Evolutionary conservation across 805 yeast genomes (phyloP), one percentile per base, ranked within the genome.

Genomic region (Pichia exigua): DNA sequence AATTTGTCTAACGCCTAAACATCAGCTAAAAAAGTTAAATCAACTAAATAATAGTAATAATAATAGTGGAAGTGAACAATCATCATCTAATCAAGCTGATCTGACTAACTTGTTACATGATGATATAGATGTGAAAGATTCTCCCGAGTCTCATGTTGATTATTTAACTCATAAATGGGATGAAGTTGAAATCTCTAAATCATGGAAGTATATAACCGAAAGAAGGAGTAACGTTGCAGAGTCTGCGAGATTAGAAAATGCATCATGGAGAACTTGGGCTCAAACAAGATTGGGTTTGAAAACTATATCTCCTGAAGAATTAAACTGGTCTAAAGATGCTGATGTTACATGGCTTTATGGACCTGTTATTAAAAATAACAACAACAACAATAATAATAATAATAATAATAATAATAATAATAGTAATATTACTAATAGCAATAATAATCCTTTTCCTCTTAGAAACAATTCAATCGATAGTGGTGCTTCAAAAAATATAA

Each of bases 331-430:
- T 44, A 94, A 95, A 69, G 99, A 94, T 61, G 84, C 85, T 53
- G 99, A 94, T 66, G 97, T 94, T 12, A 90, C 97, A 1, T 94
- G 99, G 99, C 77, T 94, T 15, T 94, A 92, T 69, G 99, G 99
- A 1, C 99, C 99, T 5, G 61, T 66, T 10, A 65, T 63, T 30
- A 61, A 61, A 46, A 35, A 20, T 18, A 47, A 47, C 20, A 24
- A 22, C n/a, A 47, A 48, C 24, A 35, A 48, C 18, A 46, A 44
- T 18, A 41, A 38, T 43, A 47, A 32, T 24, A 30, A 42, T 11
- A 44, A 46, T 35, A 18, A 43, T 12, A 47, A 44, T 27, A 48
- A 27, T 15, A 38, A 32, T 28, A 50, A 28, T 21, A 35, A 32
- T n/a, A n/a, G n/a, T 24, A 30, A 42, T 11, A 44, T 44, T 35